Percentiles rank a stretch among this genome's conserved stretches.
Conservation (phyloP, 2,329 filamentous ascomycete genomes). For the Monosporascus ibericus region DNA sequence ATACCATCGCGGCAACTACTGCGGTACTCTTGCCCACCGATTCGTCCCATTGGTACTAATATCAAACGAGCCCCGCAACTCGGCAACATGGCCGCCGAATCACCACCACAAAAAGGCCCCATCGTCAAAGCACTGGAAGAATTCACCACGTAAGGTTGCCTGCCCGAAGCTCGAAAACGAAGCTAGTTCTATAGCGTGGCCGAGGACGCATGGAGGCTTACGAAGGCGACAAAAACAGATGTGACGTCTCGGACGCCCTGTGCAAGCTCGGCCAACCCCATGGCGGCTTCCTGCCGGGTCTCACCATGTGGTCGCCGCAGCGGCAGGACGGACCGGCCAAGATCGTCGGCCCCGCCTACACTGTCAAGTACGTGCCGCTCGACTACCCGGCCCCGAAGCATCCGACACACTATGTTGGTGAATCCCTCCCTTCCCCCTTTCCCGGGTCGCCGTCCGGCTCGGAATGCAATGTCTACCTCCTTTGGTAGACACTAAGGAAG, state of each 20-base stretch:
- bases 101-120: conserved; percentile 12
- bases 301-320: conserved; percentile 49
- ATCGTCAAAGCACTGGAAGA: conserved; percentile 25
- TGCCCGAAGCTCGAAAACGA: background rate
- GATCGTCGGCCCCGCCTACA: conserved; percentile 49
- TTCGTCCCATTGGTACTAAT: background rate
- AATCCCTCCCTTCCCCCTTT: too few species aligned
- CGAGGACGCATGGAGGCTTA: background rate
- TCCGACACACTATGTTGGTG: conserved; percentile 39
- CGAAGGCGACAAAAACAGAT: conserved; percentile 25
- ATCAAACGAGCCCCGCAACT: conserved; percentile 1
- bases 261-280: conserved; percentile 40
- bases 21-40: background rate
- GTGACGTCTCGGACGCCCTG: conserved; percentile 46
- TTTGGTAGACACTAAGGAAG: too few species aligned
- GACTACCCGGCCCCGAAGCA: conserved; percentile 40
- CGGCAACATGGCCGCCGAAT: conserved; percentile 9
- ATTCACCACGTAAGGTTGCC: conserved; percentile 25
- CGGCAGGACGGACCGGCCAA: conserved; percentile 44
- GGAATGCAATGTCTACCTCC: too few species aligned
- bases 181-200: too few species aligned
- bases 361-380: conserved; percentile 44
- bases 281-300: conserved; percentile 47
- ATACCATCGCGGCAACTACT: background rate
- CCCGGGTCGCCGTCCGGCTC: too few species aligned